Conservation (phyloP, 2,329 filamentous ascomycete species). For the Paecilomyces sp. region DNA sequence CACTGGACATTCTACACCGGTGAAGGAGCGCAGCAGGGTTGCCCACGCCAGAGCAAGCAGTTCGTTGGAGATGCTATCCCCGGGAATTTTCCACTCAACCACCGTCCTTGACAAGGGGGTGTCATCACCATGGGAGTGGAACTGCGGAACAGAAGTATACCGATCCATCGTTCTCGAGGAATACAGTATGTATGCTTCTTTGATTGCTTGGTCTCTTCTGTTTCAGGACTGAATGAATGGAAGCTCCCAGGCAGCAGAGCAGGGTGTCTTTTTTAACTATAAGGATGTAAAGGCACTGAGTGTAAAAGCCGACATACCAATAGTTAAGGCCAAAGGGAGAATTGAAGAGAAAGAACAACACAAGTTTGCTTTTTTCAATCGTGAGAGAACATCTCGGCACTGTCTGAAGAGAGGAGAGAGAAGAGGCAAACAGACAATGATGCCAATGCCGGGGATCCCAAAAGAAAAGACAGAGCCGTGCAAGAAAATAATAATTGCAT, state of each 20-base stretch:
- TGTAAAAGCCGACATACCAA: neutral
- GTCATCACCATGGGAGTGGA: neutral
- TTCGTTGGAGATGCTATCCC: neutral
- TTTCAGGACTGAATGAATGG: neutral
- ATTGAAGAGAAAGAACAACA: neutral
- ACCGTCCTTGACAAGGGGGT: neutral
- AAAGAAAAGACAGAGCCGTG: neutral
- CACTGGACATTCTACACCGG: constrained; percentile 23
- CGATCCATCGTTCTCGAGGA: neutral
- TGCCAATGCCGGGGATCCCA: neutral
- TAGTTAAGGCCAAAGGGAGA: neutral
- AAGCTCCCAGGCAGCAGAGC: neutral
- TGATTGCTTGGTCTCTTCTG: neutral
- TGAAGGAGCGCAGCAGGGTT: constrained; percentile 19
- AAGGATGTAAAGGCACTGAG: neutral
- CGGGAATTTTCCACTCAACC: neutral
- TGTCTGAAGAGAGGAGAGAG: neutral
- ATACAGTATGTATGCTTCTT: neutral
- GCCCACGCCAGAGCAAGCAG: constrained; percentile 22
- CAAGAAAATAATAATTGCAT: neutral
- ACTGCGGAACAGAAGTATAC: neutral
- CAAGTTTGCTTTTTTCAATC: neutral
- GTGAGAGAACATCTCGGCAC: neutral
- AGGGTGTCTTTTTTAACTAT: neutral
- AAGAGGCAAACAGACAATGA: neutral